A percentile compares a stretch with the other conserved stretches of the same genome.
Conservation (phyloP, 441 rosid species). For the Euphorbia celastroides region DNA sequence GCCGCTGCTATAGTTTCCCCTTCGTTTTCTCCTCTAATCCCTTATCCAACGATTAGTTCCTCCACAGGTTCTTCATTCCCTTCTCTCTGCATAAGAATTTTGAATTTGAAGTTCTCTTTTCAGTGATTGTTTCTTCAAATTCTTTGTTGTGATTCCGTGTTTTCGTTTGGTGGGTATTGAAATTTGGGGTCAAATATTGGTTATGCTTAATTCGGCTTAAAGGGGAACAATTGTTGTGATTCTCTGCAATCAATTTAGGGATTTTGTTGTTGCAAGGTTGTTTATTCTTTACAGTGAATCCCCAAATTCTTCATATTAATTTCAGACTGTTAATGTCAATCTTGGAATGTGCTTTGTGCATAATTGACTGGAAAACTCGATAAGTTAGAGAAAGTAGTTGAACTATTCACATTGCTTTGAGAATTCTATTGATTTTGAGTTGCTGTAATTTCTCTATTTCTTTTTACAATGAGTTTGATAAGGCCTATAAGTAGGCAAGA, state of each 20-base stretch:
- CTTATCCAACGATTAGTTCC: constrained; percentile 28
- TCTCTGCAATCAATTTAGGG: neutral
- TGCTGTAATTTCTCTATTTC: too few relatives aligned
- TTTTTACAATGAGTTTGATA: too few relatives aligned
- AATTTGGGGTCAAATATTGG: constrained; percentile 22
- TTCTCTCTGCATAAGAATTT: constrained; percentile 5
- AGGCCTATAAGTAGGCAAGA: too few relatives aligned
- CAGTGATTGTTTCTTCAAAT: constrained; percentile 10
- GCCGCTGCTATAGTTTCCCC: constrained; percentile 12
- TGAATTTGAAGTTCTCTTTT: neutral
- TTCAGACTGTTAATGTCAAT: too few relatives aligned
- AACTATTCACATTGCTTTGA: too few relatives aligned
- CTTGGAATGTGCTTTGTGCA: too few relatives aligned
- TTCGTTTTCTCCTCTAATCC: constrained; percentile 11
- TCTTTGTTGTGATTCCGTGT: constrained; percentile 5
- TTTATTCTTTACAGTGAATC: constrained; percentile 3
- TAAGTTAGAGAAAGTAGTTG: too few relatives aligned
- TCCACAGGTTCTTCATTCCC: constrained; percentile 40
- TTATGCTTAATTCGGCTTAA: constrained; percentile 28
- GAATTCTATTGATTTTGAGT: too few relatives aligned
- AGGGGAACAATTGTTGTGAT: constrained; percentile 4
- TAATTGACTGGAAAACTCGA: too few relatives aligned
- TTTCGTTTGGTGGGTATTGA: constrained; percentile 17
- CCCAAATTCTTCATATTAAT: too few relatives aligned
- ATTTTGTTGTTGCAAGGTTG: constrained; percentile 23